phyloP scores from a whole-genome alignment of 208 protist genomes.

The Trypanosomatidae sp. region DNA sequence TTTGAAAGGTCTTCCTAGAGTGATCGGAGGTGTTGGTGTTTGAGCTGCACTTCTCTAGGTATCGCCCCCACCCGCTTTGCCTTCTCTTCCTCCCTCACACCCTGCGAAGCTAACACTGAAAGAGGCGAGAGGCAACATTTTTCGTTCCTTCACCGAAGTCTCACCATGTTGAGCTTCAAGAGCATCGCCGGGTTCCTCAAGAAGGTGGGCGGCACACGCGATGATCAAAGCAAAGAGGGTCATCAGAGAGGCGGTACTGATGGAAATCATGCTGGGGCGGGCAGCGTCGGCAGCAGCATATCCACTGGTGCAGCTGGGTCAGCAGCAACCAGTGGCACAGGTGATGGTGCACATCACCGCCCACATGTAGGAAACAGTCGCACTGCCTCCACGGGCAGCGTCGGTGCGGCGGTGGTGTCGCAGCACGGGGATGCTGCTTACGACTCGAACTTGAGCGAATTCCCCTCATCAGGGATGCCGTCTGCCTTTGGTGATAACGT shows the following conservation, averaged over 20 bases:
- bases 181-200: slow-evolving; percentile 56
- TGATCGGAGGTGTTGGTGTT: not conserved
- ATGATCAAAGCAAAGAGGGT: slow-evolving; percentile 15
- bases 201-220: slow-evolving; percentile 36
- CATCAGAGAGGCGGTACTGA: slow-evolving; percentile 1
- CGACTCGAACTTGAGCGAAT: slow-evolving; percentile 18
- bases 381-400: not conserved
- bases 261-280: not conserved
- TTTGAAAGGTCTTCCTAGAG: not conserved
- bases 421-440: not conserved
- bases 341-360: slow-evolving; percentile 2
- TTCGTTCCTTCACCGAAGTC: not conserved
- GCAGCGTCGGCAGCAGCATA: not conserved
- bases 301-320: not conserved
- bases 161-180: slow-evolving; percentile 57
- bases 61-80: not conserved
- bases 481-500: slow-evolving; percentile 32
- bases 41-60: not conserved
- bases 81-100: not conserved
- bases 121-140: not conserved
- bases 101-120: not conserved
- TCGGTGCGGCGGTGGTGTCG: not conserved
- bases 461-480: slow-evolving; percentile 21
- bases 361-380: not conserved
- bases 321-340: not conserved